Percentiles rank a stretch among this genome's conserved stretches.
Conservation (phyloP, 75 land plant genomes). For the Sequoiadendron giganteum region DNA sequence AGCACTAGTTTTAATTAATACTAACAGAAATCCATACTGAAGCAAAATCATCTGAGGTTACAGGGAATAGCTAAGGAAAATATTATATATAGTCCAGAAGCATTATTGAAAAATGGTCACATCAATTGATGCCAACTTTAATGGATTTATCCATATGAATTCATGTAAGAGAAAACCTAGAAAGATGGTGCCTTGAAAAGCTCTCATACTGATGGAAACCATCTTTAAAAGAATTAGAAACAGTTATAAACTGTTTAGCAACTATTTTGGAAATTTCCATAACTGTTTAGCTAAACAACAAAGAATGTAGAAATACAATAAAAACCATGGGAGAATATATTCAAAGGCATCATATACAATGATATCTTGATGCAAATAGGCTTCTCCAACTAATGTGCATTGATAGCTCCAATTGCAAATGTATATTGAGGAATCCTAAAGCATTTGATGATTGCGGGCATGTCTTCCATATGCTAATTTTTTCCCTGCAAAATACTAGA, state of each 20-base stretch:
- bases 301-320: neutral
- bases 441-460: neutral
- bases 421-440: neutral
- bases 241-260: neutral
- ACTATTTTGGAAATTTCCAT: neutral
- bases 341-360: neutral
- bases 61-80: neutral
- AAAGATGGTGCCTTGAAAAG: neutral
- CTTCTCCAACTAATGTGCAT: neutral
- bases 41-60: neutral
- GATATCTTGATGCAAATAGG: neutral
- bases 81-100: neutral
- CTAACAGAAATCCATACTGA: neutral
- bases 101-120: neutral
- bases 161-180: neutral
- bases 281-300: neutral
- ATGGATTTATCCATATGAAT: neutral
- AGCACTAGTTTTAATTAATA: neutral
- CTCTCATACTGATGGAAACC: neutral
- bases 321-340: neutral
- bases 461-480: neutral
- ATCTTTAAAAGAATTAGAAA: neutral
- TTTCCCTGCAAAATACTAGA: neutral
- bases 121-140: neutral
- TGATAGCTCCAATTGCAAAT: neutral